phyloP scores from a whole-genome alignment of 768 basidiomycete genomes.

The Trametes meyenii region DNA sequence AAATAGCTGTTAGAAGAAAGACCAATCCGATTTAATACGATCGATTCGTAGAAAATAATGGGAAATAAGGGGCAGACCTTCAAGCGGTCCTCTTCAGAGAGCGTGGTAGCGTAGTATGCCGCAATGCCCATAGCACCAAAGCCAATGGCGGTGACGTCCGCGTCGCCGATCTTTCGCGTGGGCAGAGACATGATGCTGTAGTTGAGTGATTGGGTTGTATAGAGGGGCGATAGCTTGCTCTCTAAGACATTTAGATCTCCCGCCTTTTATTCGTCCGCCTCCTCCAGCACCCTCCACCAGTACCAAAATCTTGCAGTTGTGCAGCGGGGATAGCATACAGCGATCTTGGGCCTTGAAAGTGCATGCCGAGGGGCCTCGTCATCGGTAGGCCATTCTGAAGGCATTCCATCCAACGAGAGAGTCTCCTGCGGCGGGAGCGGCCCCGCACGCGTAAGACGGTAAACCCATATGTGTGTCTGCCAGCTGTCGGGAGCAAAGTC shows the following conservation, averaged over 20 bases:
- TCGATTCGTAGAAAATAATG: slow-evolving; percentile 25
- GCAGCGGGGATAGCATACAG: neutral
- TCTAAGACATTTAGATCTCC: neutral
- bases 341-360: neutral
- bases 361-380: too few species aligned
- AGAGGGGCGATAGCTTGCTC: slow-evolving; percentile 2
- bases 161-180: slow-evolving; percentile 48
- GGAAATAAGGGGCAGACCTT: slow-evolving; percentile 40
- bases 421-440: too few species aligned
- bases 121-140: slow-evolving; percentile 65
- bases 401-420: too few species aligned
- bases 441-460: too few species aligned
- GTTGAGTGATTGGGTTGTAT: slow-evolving; percentile 30
- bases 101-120: slow-evolving; percentile 45
- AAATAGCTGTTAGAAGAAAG: slow-evolving; percentile 36
- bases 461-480: too few species aligned
- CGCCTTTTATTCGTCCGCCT: neutral
- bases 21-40: neutral
- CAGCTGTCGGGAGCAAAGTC: too few species aligned
- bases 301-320: neutral
- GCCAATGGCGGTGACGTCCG: slow-evolving; percentile 53
- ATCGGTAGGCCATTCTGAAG: too few species aligned
- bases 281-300: neutral
- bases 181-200: slow-evolving; percentile 31
- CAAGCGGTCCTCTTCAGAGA: slow-evolving; percentile 59